These are phyloP conservation scores for Colletotrichum sp. DNA, from an alignment of 2,329 filamentous ascomycete species.

Conservation along the genomic window DNA sequence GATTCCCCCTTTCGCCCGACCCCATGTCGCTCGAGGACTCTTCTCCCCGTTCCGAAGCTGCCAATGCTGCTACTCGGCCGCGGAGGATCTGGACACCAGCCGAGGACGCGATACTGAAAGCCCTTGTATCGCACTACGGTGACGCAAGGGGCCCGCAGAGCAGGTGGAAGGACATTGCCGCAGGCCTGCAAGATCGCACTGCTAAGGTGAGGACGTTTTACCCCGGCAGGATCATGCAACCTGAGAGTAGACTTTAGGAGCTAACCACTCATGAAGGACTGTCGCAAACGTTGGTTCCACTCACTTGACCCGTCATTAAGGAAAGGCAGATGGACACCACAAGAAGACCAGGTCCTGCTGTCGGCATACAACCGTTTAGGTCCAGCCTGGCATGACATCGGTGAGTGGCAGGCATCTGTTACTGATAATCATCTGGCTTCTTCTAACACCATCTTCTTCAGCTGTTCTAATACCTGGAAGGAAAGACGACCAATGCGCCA, in stretches of 20 bases:
- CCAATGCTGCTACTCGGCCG: background rate
- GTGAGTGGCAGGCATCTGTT: background rate
- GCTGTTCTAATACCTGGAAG: slow-evolving; percentile 32
- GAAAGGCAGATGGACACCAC: slow-evolving; percentile 32
- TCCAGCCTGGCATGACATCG: background rate
- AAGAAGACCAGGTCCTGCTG: slow-evolving; percentile 32
- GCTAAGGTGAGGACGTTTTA: background rate
- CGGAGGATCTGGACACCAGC: slow-evolving; percentile 29
- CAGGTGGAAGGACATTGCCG: slow-evolving; percentile 32
- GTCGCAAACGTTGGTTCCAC: slow-evolving; percentile 34
- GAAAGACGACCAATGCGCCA: slow-evolving; percentile 34
- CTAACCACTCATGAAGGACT: slow-evolving; percentile 25
- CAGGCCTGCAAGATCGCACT: slow-evolving; percentile 28
- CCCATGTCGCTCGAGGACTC: background rate
- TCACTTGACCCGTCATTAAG: slow-evolving; percentile 32
- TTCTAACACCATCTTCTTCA: background rate
- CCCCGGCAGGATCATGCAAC: background rate
- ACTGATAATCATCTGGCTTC: background rate
- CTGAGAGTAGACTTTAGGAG: background rate
- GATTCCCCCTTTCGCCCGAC: background rate
- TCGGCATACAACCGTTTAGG: slow-evolving; percentile 29
- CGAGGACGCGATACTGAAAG: slow-evolving; percentile 31
- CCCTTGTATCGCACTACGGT: slow-evolving; percentile 31
- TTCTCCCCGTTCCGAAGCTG: background rate
- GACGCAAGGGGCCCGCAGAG: slow-evolving; percentile 29